Evolutionary conservation across 1,284 basidiomycete genomes (phyloP).

Genomic region (Puccinia triticina): DNA sequence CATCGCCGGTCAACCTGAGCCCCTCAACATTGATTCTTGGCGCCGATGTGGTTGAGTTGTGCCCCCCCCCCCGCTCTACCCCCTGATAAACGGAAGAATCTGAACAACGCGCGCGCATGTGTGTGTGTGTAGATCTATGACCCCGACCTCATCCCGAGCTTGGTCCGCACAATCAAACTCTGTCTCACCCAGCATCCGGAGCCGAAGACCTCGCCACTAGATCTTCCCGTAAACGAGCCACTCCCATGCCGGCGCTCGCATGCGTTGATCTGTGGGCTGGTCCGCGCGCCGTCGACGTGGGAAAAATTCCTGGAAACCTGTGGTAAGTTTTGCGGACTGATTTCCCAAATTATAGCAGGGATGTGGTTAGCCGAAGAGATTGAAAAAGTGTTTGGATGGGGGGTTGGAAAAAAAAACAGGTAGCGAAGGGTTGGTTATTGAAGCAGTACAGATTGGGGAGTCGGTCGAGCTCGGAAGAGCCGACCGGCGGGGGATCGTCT

Average conservation of each 20-base stretch:
- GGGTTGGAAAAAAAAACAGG: background rate
- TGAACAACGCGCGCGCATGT: background rate
- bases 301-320: background rate
- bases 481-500: background rate
- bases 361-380: background rate
- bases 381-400: background rate
- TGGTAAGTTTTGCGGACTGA: background rate
- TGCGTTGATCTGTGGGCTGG: constrained; percentile 16
- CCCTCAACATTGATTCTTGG: constrained; percentile 23
- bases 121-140: constrained; percentile 21
- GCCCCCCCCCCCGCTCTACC: background rate
- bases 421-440: background rate
- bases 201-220: background rate
- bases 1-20: background rate
- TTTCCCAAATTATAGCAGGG: background rate
- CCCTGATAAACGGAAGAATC: background rate
- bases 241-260: background rate
- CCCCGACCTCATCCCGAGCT: constrained; percentile 11
- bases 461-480: background rate
- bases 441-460: background rate
- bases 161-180: constrained; percentile 16
- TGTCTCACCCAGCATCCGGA: background rate
- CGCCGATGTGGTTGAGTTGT: constrained; percentile 42
- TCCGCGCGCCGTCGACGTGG: background rate
- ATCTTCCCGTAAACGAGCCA: background rate